Evolutionary conservation across 352 stramenopile genomes (phyloP).

Genomic region (Pythium plurisporium): DNA sequence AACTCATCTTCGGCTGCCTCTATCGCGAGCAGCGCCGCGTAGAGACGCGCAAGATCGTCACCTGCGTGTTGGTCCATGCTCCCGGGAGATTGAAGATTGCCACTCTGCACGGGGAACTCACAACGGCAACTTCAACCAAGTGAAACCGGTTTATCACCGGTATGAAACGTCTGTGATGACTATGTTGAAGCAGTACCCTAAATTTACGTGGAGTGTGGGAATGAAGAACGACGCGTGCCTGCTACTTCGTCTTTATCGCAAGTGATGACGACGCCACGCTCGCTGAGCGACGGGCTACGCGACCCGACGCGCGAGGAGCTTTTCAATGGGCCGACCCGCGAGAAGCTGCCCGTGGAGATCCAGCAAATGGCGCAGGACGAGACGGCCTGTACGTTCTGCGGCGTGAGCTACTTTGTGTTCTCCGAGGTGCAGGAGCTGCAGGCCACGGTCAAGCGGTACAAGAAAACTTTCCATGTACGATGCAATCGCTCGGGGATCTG

Average conservation of each 20-base stretch:
- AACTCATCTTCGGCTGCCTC: not conserved
- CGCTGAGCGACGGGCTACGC: slow-evolving; percentile 27
- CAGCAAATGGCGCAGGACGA: slow-evolving; percentile 62
- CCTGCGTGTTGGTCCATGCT: not conserved
- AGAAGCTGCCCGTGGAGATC: slow-evolving; percentile 57
- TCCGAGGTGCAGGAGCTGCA: slow-evolving; percentile 78
- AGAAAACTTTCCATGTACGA: slow-evolving; percentile 57
- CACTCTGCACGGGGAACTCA: not conserved
- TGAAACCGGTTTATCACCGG: not conserved
- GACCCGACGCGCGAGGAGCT: slow-evolving; percentile 73
- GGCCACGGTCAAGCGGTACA: slow-evolving; percentile 63
- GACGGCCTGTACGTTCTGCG: slow-evolving; percentile 80
- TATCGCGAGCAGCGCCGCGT: slow-evolving; percentile 7
- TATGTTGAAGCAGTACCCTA: not conserved
- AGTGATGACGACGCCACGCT: slow-evolving; percentile 6
- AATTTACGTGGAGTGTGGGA: not conserved
- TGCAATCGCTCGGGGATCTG: not conserved
- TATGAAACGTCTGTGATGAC: not conserved
- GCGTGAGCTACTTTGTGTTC: slow-evolving; percentile 86
- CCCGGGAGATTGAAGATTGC: not conserved
- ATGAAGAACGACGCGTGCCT: not conserved
- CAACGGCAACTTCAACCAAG: slow-evolving; percentile 13
- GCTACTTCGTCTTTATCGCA: not conserved
- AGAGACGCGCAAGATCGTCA: not conserved
- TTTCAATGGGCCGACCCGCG: slow-evolving; percentile 50